A percentile compares a stretch with the other conserved stretches of the same genome.
Conservation (phyloP, 441 rosid species). For the Pelargonium fulgidum region DNA sequence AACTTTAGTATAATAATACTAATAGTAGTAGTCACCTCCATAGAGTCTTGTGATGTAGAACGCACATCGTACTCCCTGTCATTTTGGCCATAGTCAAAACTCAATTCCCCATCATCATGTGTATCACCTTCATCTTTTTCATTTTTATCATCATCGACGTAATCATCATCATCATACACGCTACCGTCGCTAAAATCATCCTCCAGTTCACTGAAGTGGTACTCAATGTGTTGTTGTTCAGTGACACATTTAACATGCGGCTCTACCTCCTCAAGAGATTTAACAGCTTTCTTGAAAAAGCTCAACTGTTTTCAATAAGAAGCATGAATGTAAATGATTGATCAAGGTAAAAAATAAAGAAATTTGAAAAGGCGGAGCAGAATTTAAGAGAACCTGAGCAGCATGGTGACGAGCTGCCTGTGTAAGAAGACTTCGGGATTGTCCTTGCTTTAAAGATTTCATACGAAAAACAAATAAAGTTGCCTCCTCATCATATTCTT, state of each 20-base stretch:
- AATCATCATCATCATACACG: slow-evolving; percentile 33
- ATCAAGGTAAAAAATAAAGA: slow-evolving; percentile 11
- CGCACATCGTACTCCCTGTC: slow-evolving; percentile 40
- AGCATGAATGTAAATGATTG: neutral
- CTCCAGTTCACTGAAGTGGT: slow-evolving; percentile 58
- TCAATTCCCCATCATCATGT: slow-evolving; percentile 67
- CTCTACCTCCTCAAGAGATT: slow-evolving; percentile 55
- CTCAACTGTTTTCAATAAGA: slow-evolving; percentile 34
- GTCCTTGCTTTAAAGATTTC: slow-evolving; percentile 70
- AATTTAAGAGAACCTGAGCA: slow-evolving; percentile 53
- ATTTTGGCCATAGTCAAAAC: slow-evolving; percentile 63
- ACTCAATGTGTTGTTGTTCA: slow-evolving; percentile 55
- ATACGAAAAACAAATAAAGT: slow-evolving; percentile 59
- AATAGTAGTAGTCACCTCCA: slow-evolving; percentile 48
- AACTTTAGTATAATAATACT: neutral
- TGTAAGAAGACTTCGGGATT: slow-evolving; percentile 68
- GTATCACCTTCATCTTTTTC: slow-evolving; percentile 38
- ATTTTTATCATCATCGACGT: slow-evolving; percentile 34
- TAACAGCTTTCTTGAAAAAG: slow-evolving; percentile 58
- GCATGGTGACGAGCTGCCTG: slow-evolving; percentile 81
- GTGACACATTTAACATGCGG: slow-evolving; percentile 51
- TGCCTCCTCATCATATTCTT: slow-evolving; percentile 60
- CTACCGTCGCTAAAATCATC: slow-evolving; percentile 41
- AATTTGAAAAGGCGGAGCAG: neutral
- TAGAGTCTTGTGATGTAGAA: slow-evolving; percentile 37